Evolutionary conservation across 768 basidiomycete genomes (phyloP), one percentile per base, ranked within the genome.

Genomic region (Dioszegia hungarica): DNA sequence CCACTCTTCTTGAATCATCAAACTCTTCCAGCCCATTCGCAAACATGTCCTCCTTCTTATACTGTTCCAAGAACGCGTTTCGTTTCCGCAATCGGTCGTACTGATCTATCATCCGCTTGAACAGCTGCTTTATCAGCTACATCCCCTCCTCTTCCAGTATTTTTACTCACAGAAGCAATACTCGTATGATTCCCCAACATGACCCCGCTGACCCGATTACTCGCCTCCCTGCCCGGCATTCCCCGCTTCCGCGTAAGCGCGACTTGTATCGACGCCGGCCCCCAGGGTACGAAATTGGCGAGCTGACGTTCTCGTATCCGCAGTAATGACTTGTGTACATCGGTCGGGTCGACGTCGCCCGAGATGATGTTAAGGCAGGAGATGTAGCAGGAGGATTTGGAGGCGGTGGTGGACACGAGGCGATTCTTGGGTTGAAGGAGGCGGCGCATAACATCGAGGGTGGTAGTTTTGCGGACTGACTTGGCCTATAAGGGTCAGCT

Each of bases 121-220:
- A 97, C 38, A 98, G 78, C 91, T 94, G 43, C 28, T 38, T 38
- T 14, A 49, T 38, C 37, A 41, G 31, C 43, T 44, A 36, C 20
- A 10, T 14, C 8, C 4, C 6, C 24, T 40, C 31, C 17, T 24
- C 41, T 12, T 22, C 6, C 27, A 33, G n/a, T 3, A 14, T 24
- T 3, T 1, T 19, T 9, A 81, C 87, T 37, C 64, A 93, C 89
- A 31, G 91, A 92, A 25, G 90, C 90, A 57, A 99, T 91, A 67
- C 91, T 92, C n/a, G 95, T 99, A 75, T 99, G 95, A 68, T 99
- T 99, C 10, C 93, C 95, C 47, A 99, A 83, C 95, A 99, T 98
- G 48, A 99, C 81, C 0, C 94, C 94, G 74, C 93, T 97, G 54
- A 98, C 93, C 12, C 93, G 87, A 75, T 99, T 92, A 51, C 37